Percentiles rank a stretch among this genome's conserved stretches.
Conservation (phyloP, 2,329 filamentous ascomycete genomes). For the Geosmithia flava region DNA sequence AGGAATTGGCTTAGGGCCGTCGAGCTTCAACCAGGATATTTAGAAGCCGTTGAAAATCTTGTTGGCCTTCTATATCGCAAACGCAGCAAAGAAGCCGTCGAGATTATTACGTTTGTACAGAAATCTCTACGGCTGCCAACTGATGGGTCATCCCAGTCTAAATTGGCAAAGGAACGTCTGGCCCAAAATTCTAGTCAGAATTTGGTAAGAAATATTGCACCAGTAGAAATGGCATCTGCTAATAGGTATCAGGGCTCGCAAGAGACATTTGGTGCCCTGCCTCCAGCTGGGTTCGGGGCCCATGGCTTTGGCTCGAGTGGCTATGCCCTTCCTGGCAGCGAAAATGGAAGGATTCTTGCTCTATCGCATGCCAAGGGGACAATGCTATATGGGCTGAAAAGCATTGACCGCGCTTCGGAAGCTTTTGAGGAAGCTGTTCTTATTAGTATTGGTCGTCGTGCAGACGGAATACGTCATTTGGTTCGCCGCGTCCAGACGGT, state of each 20-base stretch:
- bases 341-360: conserved; percentile 89
- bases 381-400: conserved; percentile 83
- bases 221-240: neutral
- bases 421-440: conserved; percentile 93
- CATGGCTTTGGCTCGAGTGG: conserved; percentile 4
- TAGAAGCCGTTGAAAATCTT: conserved; percentile 91
- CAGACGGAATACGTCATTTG: conserved; percentile 61
- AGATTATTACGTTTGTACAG: conserved; percentile 79
- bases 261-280: neutral
- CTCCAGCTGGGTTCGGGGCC: neutral
- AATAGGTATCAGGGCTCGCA: neutral
- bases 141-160: neutral
- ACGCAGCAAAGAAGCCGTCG: conserved; percentile 71
- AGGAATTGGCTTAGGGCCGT: conserved; percentile 78
- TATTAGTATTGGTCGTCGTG: conserved; percentile 65
- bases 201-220: neutral
- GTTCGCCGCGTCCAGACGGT: conserved; percentile 67
- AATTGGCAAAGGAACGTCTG: neutral
- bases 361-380: conserved; percentile 97
- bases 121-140: conserved; percentile 43
- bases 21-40: conserved; percentile 70
- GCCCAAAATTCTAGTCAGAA: neutral
- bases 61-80: conserved; percentile 80
- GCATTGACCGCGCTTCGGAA: conserved; percentile 66
- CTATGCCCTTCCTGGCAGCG: conserved; percentile 70